phyloP scores from a whole-genome alignment of 192 early-diverging fungal genomes.

The Radiomyces spectabilis region DNA sequence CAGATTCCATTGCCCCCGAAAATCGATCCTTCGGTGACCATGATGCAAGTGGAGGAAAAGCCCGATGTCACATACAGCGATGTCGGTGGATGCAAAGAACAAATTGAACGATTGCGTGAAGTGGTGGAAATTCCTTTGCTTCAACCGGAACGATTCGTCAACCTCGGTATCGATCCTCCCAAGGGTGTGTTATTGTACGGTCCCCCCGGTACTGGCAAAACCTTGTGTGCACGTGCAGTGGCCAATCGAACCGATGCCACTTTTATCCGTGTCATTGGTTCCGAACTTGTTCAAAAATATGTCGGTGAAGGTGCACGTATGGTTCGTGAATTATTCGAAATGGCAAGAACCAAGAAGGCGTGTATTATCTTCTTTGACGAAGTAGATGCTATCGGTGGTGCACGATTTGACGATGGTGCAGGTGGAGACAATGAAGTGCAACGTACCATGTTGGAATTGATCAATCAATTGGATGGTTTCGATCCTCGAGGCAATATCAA shows the following conservation, averaged over 20 bases:
- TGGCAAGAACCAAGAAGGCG: constrained; percentile 99
- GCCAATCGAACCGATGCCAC: constrained; percentile 99
- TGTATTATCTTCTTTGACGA: constrained; percentile 99
- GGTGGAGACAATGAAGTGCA: constrained; percentile 99
- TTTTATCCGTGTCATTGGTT: constrained; percentile 99
- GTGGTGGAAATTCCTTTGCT: constrained; percentile 97
- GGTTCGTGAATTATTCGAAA: constrained; percentile 99
- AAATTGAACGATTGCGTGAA: constrained; percentile 98
- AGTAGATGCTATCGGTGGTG: constrained; percentile 97
- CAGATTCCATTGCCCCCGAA: constrained; percentile 97
- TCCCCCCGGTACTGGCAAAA: constrained; percentile 95
- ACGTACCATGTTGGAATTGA: constrained; percentile 98
- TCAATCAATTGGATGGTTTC: constrained; percentile 99
- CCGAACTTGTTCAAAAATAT: constrained; percentile 98
- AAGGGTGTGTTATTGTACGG: constrained; percentile 98
- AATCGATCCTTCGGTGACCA: constrained; percentile 97
- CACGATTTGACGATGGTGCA: constrained; percentile 96
- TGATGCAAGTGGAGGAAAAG: constrained; percentile 99
- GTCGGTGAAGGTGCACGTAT: constrained; percentile 99
- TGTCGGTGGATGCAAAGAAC: constrained; percentile 99
- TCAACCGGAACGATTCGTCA: constrained; percentile 93
- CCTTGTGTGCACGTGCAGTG: constrained; percentile 94
- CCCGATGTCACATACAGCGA: constrained; percentile 99
- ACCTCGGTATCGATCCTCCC: constrained; percentile 97
- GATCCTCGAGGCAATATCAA: constrained; percentile 99